Base-by-base conservation (phyloP, 129 eudicot species). In the Deinandra increscens region DNA sequence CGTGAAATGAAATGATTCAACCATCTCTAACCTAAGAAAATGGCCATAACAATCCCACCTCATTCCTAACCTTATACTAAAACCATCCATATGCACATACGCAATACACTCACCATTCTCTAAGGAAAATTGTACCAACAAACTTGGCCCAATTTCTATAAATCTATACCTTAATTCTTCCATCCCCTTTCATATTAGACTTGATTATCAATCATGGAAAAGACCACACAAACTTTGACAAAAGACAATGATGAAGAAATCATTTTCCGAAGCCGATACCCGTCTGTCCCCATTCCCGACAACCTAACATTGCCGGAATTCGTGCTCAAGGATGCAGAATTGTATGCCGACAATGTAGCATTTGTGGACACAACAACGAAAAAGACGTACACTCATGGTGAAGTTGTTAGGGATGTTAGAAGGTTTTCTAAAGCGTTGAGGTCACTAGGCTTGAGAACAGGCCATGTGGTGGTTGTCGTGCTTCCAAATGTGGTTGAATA, bases 391-490 rank as follows among this genome's bases (percentile, higher is more conserved):
- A 94, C 95, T 5, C 76, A 89, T 51, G 86, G 86, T 10, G 84
- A 89, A 71, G 99, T 94, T 31, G 66, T 11, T 12, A 81, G 83
- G 51, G 93, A 94, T 49, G 82, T 86, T 0, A 68, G 17, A 54
- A 76, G 99, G 81, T 94, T 90, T 45, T 85, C 97, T 38, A 94
- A 87, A 83, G 99, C 96, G 15, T 77, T 94, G 71, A 83, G 97
- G 78, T 89, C 99, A 1, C 87, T 94, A 10, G 99, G 99, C 42
- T 61, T 89, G 11, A 84, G 91, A 66, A 89, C 81, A 7, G 99
- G 97, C 42, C 86, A 81, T 33, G 97, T 89, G 11, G 97, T 85
- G 70, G 80, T 94, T 68, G 99, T 94, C 7, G 82, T 84, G 7
- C 91, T 94, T 8, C 97, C 99, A 0, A 94, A 94, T 43, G 79